Evolutionary conservation across 2,329 filamentous ascomycete species (phyloP), one percentile per base, ranked within the genome.

Genomic region (Ceratocystis alfenasii): DNA sequence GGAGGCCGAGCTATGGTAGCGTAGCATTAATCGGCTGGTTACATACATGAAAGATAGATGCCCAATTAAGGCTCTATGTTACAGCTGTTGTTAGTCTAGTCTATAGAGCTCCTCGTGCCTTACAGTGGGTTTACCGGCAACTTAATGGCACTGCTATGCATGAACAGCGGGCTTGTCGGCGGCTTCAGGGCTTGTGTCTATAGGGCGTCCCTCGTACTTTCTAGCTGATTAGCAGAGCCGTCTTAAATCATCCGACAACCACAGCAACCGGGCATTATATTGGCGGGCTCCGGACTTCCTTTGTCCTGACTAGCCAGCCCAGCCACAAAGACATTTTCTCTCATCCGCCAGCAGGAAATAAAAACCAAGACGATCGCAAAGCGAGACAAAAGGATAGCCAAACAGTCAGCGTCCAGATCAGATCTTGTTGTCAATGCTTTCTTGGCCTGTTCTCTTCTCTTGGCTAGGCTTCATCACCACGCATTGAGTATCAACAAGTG

Each of bases 271-370:
- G 55, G 55, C 55, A 59, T 59, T 59, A 36, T 33, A 28, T 59
- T 59, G 55, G 55, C 55, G 55, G 17, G 55, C 55, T 59, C 55
- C 55, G 55, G 55, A 59, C 55, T 59, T 30, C 55, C 25, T 59
- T 36, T n/a, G 48, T 1, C 48, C 22, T 48, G 46, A 22, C 5
- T 28, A 36, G 36, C 36, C 36, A 41, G 36, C 10, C 28, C 55
- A 59, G 55, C 55, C 28, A 59, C 55, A 30, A 59, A 59, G 30
- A 36, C 55, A 33, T 36, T 59, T 17, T 36, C 33, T n/a, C 48
- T n/a, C 48, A 25, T 25, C 48, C n/a, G 22, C 22, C n/a, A 53
- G 48, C 36, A 41, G 3, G 28, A 5, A 59, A 53, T n/a, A 22
- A 53, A 59, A n/a, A 59, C 20, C 48, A 53, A 53, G 48, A 22